These are phyloP conservation scores for Stephania japonica DNA, from an alignment of 164 flowering plant species.

Conservation along the genomic window DNA sequence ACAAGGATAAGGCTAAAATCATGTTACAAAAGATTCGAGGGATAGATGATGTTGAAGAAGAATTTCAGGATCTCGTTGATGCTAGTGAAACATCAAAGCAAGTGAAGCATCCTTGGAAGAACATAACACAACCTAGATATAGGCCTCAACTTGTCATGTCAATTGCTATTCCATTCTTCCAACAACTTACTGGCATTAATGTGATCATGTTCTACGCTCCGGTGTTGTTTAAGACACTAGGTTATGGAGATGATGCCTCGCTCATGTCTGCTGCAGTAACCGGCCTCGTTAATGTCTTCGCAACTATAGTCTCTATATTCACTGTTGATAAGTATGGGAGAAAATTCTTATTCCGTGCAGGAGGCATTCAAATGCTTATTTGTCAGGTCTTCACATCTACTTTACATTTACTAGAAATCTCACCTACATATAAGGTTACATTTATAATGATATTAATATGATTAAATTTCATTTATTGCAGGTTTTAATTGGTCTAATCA, in stretches of 20 bases:
- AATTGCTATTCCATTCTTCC: conserved; percentile 25
- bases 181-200: conserved; percentile 27
- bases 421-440: not conserved
- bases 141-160: conserved; percentile 28
- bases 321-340: conserved; percentile 21
- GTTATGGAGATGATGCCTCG: conserved; percentile 23
- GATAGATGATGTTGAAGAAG: conserved; percentile 16
- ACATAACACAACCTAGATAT: conserved; percentile 19
- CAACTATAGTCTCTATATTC: conserved; percentile 19
- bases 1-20: conserved; percentile 7
- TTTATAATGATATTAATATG: not conserved
- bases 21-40: conserved; percentile 18
- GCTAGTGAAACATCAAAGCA: conserved; percentile 20
- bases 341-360: conserved; percentile 24
- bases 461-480: not conserved
- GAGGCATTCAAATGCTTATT: conserved; percentile 28
- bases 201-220: conserved; percentile 36
- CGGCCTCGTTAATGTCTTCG: conserved; percentile 24
- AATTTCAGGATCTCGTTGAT: conserved; percentile 19
- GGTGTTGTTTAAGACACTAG: conserved; percentile 24
- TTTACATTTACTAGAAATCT: not conserved
- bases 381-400: conserved; percentile 16
- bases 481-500: conserved; percentile 16
- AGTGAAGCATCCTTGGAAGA: conserved; percentile 24
- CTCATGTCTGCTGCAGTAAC: conserved; percentile 24